Conservation (phyloP, 768 basidiomycete genomes). For the Lepiota brunneoincarnata region DNA sequence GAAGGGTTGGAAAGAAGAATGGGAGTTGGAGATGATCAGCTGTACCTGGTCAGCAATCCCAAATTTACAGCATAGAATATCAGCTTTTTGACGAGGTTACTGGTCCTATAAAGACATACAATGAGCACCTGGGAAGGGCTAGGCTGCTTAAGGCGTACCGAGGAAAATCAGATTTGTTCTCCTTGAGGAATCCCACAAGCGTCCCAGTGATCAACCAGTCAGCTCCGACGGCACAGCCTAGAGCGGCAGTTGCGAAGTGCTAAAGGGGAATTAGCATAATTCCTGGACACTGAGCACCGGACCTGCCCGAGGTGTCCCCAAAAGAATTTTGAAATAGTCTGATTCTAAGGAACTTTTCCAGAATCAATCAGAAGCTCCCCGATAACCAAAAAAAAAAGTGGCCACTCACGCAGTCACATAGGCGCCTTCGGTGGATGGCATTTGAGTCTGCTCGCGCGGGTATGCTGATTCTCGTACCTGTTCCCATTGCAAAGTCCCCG, state of each 20-base stretch:
- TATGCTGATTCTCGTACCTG: not conserved
- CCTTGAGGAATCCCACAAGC: conserved; percentile 4
- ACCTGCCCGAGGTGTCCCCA: not conserved
- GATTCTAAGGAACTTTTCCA: not conserved
- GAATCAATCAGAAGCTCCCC: not conserved
- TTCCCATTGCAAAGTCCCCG: conserved; percentile 10
- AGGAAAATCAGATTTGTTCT: not conserved
- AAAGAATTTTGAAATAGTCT: not conserved
- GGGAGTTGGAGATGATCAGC: not conserved
- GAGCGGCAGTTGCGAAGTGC: conserved; percentile 5
- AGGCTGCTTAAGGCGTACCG: not conserved
- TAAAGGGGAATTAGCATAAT: not conserved
- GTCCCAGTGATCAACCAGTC: conserved; percentile 10
- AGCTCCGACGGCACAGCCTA: conserved; percentile 4
- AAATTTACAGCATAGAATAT: conserved; percentile 9
- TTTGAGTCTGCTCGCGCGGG: not conserved
- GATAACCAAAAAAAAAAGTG: no score
- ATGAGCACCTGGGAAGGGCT: no score
- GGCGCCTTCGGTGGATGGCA: not conserved
- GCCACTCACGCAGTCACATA: conserved; percentile 9
- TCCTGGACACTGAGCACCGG: not conserved
- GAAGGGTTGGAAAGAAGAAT: not conserved
- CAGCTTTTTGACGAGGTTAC: conserved; percentile 1
- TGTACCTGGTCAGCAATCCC: conserved; percentile 5
- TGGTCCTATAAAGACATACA: not conserved